These are phyloP conservation scores for Oryza nivara DNA, from an alignment of 176 grass and related monocot species.

Conservation along the genomic window DNA sequence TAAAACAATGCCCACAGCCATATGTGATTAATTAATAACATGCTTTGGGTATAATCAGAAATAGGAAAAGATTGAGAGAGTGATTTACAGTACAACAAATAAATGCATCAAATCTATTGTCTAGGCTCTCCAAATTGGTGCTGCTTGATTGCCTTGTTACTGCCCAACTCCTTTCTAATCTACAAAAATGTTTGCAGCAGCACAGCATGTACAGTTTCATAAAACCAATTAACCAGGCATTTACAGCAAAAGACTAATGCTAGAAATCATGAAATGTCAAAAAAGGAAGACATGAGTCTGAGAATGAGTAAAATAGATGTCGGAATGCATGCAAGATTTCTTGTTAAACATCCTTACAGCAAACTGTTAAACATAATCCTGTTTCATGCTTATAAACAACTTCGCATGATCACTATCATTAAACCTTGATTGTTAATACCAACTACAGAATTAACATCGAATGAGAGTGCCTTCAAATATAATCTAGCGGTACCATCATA, in stretches of 20 bases:
- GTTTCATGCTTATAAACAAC: constrained; percentile 28
- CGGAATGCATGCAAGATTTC: constrained; percentile 5
- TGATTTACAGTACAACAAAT: constrained; percentile 21
- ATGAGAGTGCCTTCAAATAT: not conserved
- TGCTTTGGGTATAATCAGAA: not conserved
- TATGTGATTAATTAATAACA: constrained; percentile 24
- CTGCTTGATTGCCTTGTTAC: constrained; percentile 5
- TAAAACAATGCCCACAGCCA: constrained; percentile 11
- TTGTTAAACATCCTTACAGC: constrained; percentile 14
- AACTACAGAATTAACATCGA: not conserved
- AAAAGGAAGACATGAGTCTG: not conserved
- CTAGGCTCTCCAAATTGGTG: not conserved
- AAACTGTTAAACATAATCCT: constrained; percentile 29
- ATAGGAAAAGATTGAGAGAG: constrained; percentile 10
- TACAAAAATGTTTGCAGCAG: constrained; percentile 8
- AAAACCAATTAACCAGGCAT: constrained; percentile 13
- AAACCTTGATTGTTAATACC: not conserved
- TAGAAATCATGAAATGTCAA: not conserved
- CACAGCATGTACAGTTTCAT: not conserved
- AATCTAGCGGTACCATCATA: not conserved
- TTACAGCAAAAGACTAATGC: not conserved
- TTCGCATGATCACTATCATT: not conserved
- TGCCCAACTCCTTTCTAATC: constrained; percentile 28
- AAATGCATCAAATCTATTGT: constrained; percentile 18
- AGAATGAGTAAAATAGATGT: constrained; percentile 14